Base-by-base conservation (phyloP, 108 stramenopile species). In the Nitzschia palea region DNA sequence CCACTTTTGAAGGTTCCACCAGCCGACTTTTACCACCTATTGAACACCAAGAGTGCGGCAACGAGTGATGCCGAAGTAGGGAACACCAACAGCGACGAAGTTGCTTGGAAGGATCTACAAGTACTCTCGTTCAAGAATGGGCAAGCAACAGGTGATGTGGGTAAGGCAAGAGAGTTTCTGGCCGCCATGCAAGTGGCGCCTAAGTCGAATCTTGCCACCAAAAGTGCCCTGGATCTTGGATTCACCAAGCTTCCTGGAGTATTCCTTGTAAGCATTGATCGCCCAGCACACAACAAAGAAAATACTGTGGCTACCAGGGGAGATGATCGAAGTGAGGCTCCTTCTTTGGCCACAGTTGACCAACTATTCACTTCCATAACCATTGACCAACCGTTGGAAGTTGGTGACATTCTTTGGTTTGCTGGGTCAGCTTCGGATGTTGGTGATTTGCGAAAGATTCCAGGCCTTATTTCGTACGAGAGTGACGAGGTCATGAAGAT, bases 321-420 rank as follows among this genome's bases (percentile, higher is more conserved):
- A 86, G 23, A 94, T 87, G 56, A 83, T 94, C 58, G 86, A 84
- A 60, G 59, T 48, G 61, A 57, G 27, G 29, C 18, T n/a, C 25
- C 55, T 10, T 67, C 63, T 12, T 6, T 55, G 20, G 23, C n/a
- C 2, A 54, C 53, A 2, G 1, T 51, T 2, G 67, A 74, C 18
- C 51, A 45, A 17, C 40, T 40, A 12, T 68, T 59, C 40, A 44
- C 31, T 17, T 44, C 83, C 12, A 74, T 84, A 14, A 34, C 62
- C 18, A 65, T 68, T 4, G 76, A 80, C 6, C 65, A 70, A 2
- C 71, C 76, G 1, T 60, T 85, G 34, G 28, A 68, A 37, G 70
- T 62, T 12, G 80, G 78, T 26, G 84, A 81, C 48, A 65, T 85
- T 1, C 62, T 94, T n/a, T 94, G 93, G 93, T 91, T 83, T 77